A percentile compares a stretch with the other conserved stretches of the same genome.
These are phyloP conservation scores for Heimioporus sp. DNA, from an alignment of 768 basidiomycete genomes.

Conservation along the genomic window DNA sequence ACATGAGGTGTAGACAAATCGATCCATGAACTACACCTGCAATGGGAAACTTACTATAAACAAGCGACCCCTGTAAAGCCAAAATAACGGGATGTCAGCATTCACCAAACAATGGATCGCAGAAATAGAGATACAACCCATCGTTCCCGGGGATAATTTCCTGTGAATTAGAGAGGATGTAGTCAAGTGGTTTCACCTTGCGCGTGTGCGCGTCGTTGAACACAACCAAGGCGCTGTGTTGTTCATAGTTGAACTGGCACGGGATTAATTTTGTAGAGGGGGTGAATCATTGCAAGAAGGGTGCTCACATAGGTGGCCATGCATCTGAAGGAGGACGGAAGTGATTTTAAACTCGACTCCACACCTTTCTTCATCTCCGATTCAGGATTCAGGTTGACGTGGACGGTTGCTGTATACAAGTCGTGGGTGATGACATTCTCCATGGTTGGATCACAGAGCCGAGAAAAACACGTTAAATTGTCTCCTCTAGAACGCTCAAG, in stretches of 20 bases:
- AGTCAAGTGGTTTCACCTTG: not conserved
- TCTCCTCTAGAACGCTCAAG: not conserved
- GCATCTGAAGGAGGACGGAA: not conserved
- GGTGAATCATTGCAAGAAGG: not conserved
- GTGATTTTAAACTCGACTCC: constrained; percentile 5
- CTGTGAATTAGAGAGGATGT: constrained; percentile 1
- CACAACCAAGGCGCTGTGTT: not conserved
- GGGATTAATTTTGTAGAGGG: not conserved
- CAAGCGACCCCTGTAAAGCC: constrained; percentile 39
- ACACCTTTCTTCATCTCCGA: constrained; percentile 10
- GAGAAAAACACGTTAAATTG: not conserved
- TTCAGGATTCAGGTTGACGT: not conserved
- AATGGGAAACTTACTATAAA: constrained; percentile 62
- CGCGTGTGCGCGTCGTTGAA: not conserved
- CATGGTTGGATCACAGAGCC: not conserved
- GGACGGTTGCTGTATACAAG: constrained; percentile 7
- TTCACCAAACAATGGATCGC: not conserved
- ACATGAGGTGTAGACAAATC: not conserved
- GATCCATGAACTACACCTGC: not conserved
- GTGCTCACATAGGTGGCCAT: constrained; percentile 7
- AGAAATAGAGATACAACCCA: not conserved
- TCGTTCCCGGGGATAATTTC: constrained; percentile 3
- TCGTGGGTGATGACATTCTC: not conserved
- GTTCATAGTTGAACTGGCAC: not conserved
- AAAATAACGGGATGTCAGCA: not conserved